Percentiles rank a stretch among this genome's conserved stretches.
These are phyloP conservation scores for Clavaria fumosa DNA, from an alignment of 768 basidiomycete genomes.

Conservation along the genomic window DNA sequence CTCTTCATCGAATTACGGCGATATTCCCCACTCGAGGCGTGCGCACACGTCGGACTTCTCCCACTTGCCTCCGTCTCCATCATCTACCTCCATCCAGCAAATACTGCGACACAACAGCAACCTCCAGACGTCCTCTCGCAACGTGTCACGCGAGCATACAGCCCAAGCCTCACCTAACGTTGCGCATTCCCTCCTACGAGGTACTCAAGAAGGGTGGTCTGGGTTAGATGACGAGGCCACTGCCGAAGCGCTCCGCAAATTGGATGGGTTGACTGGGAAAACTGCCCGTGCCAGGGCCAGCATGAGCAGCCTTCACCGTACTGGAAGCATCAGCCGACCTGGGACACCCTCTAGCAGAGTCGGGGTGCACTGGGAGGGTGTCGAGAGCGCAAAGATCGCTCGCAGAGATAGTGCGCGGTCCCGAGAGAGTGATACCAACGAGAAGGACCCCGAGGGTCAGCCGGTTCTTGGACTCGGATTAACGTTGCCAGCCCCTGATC, in stretches of 20 bases:
- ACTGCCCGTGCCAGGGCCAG: conserved; percentile 66
- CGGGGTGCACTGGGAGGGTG: conserved; percentile 63
- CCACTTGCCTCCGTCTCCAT: conserved; percentile 81
- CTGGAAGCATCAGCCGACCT: conserved; percentile 51
- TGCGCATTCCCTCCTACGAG: conserved; percentile 72
- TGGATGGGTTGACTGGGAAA: conserved; percentile 77
- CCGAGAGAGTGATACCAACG: conserved; percentile 31
- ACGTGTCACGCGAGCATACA: conserved; percentile 28
- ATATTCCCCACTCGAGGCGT: conserved; percentile 37
- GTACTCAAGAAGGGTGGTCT: conserved; percentile 83
- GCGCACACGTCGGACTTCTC: conserved; percentile 68
- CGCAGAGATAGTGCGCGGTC: conserved; percentile 23
- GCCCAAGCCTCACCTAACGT: conserved; percentile 44
- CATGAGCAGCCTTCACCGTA: conserved; percentile 53
- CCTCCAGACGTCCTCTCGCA: conserved; percentile 24
- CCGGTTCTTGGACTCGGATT: conserved; percentile 22
- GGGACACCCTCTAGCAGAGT: conserved; percentile 56
- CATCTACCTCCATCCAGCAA: conserved; percentile 78
- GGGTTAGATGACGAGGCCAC: conserved; percentile 80
- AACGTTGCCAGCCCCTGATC: conserved; percentile 18
- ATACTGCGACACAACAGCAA: conserved; percentile 46
- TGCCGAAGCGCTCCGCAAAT: conserved; percentile 78
- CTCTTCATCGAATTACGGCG: conserved; percentile 43
- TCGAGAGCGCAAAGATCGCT: conserved; percentile 28
- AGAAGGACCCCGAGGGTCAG: conserved; percentile 24